Percentiles rank a stretch among this genome's conserved stretches.
These are phyloP conservation scores for Acacia pycnantha DNA, from an alignment of 331 rosid species.

Conservation along the genomic window DNA sequence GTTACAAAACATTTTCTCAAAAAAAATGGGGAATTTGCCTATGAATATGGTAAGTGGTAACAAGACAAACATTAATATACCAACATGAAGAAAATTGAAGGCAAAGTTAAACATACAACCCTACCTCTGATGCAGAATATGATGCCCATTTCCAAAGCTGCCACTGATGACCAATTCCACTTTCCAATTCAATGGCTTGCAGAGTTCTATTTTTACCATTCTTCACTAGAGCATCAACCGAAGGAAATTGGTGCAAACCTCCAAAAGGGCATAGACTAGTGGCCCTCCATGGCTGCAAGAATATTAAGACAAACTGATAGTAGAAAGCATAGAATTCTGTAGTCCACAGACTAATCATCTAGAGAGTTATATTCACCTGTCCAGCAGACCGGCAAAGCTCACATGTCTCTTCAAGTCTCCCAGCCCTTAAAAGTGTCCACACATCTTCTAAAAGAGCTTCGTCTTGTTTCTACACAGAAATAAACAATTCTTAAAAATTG, in stretches of 20 bases:
- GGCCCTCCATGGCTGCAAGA: conserved; percentile 95
- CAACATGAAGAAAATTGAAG: conserved; percentile 6
- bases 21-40: conserved; percentile 13
- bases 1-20: not conserved
- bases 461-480: conserved; percentile 78
- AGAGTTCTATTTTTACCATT: conserved; percentile 84
- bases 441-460: conserved; percentile 95
- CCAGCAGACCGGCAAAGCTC: conserved; percentile 94
- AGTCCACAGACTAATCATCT: conserved; percentile 24
- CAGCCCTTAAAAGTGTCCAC: conserved; percentile 96
- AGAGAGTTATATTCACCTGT: conserved; percentile 58
- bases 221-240: conserved; percentile 72
- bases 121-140: conserved; percentile 95
- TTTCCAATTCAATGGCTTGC: conserved; percentile 96
- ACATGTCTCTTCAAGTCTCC: conserved; percentile 92
- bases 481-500: conserved; percentile 13
- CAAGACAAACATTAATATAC: conserved; percentile 19
- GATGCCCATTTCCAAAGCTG: conserved; percentile 99
- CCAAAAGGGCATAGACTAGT: conserved; percentile 85
- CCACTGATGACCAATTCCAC: conserved; percentile 94
- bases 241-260: conserved; percentile 78
- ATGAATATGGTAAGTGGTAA: conserved; percentile 23
- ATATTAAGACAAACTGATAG: conserved; percentile 30
- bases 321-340: conserved; percentile 25
- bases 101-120: conserved; percentile 27